Percentiles rank a stretch among this genome's conserved stretches.
phyloP scores from a whole-genome alignment of 2,329 filamentous ascomycete species.

The Fusarium odoratissimum region DNA sequence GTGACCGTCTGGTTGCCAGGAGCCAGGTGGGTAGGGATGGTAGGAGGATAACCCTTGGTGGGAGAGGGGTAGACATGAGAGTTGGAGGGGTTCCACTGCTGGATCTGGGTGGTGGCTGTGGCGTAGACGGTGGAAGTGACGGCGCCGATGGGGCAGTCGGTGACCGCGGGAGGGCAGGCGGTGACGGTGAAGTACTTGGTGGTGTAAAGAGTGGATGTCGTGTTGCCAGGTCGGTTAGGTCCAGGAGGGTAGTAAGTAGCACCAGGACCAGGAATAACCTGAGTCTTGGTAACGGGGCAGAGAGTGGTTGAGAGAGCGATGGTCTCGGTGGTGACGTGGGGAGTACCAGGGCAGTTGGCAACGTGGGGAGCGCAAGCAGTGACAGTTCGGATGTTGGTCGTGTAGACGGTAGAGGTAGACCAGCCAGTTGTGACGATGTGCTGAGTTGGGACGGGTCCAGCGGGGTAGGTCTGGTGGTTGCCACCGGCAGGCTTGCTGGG shows the following conservation, averaged over 20 bases:
- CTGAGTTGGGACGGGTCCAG: neutral
- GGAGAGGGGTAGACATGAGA: conserved; percentile 2
- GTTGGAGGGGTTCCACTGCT: conserved; percentile 13
- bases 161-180: conserved; percentile 14
- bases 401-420: conserved; percentile 31
- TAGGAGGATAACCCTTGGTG: neutral
- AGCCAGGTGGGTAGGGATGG: neutral
- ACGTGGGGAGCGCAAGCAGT: conserved; percentile 24
- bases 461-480: neutral
- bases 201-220: conserved; percentile 33
- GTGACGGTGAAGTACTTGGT: conserved; percentile 34
- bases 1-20: conserved; percentile 13
- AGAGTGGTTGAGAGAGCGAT: conserved; percentile 19
- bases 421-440: conserved; percentile 1
- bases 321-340: conserved; percentile 17
- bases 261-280: conserved; percentile 7
- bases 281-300: conserved; percentile 34
- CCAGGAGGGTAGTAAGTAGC: neutral
- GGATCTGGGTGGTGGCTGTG: conserved; percentile 20
- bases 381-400: conserved; percentile 35
- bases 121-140: conserved; percentile 25
- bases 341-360: conserved; percentile 9
- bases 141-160: conserved; percentile 18
- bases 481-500: neutral
- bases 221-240: conserved; percentile 2